phyloP scores from a whole-genome alignment of 1,284 basidiomycete genomes.

The Moniliophthora roreri region DNA sequence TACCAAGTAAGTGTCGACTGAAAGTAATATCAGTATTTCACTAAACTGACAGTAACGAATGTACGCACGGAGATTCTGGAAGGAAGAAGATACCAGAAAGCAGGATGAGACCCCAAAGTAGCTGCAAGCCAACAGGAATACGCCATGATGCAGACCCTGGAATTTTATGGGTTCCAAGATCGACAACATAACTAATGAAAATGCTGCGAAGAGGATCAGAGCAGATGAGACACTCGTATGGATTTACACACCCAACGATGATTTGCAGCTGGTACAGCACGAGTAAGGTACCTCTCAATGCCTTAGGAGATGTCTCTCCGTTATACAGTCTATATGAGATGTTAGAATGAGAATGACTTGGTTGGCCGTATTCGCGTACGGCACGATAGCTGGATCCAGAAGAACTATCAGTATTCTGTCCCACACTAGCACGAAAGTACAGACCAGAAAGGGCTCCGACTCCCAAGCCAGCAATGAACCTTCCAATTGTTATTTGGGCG shows the following conservation, averaged over 20 bases:
- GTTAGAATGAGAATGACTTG: not conserved
- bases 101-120: constrained; percentile 66
- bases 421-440: constrained; percentile 16
- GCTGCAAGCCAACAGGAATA: constrained; percentile 66
- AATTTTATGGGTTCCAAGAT: constrained; percentile 67
- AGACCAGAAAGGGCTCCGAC: constrained; percentile 75
- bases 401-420: constrained; percentile 2
- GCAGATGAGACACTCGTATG: not conserved
- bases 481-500: constrained; percentile 67
- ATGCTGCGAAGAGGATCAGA: constrained; percentile 39
- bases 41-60: not conserved
- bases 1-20: constrained; percentile 64
- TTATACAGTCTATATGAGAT: constrained; percentile 54
- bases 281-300: constrained; percentile 70
- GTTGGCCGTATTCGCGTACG: constrained; percentile 36
- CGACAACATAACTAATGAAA: constrained; percentile 73
- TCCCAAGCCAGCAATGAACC: constrained; percentile 71
- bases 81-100: constrained; percentile 73
- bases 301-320: constrained; percentile 78
- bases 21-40: not conserved
- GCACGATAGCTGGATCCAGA: constrained; percentile 65
- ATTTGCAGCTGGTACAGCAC: constrained; percentile 80
- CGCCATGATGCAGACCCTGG: constrained; percentile 68
- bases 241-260: constrained; percentile 53
- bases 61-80: constrained; percentile 74